Percentiles rank a stretch among this genome's conserved stretches.
Evolutionary conservation across 139 green algal genomes (phyloP).

Genomic region (Microglena sp.): DNA sequence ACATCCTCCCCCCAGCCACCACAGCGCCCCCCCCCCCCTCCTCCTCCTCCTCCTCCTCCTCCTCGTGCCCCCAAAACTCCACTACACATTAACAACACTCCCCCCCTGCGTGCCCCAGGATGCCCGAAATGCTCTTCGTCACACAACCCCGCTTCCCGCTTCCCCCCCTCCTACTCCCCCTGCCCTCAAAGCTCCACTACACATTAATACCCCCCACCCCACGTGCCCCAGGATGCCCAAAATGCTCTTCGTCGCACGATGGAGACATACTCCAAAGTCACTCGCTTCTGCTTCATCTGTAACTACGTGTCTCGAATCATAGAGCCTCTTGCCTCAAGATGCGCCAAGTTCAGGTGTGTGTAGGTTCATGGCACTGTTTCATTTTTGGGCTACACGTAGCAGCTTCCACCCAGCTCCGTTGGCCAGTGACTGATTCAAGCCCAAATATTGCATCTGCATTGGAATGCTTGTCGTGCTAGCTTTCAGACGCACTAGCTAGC

Average conservation of each 20-base stretch:
- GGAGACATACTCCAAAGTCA: constrained; percentile 89
- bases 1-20: too few relatives aligned
- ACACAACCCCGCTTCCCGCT: too few relatives aligned
- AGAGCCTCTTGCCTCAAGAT: constrained; percentile 84
- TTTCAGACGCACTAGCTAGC: too few relatives aligned
- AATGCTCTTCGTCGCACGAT: constrained; percentile 96
- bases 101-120: constrained; percentile 40
- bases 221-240: constrained; percentile 68
- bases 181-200: too few relatives aligned
- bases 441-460: too few relatives aligned
- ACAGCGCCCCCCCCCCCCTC: too few relatives aligned
- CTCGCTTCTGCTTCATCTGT: constrained; percentile 95
- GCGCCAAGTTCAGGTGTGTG: constrained; percentile 32
- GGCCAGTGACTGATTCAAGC: too few relatives aligned
- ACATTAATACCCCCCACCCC: background rate
- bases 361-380: too few relatives aligned
- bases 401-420: too few relatives aligned
- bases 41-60: too few relatives aligned
- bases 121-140: constrained; percentile 90
- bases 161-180: background rate
- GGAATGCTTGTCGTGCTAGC: too few relatives aligned
- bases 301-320: constrained; percentile 99
- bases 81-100: background rate
- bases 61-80: background rate
- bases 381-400: too few relatives aligned